phyloP scores from a whole-genome alignment of 139 green algal genomes.

The Closterium sp. region DNA sequence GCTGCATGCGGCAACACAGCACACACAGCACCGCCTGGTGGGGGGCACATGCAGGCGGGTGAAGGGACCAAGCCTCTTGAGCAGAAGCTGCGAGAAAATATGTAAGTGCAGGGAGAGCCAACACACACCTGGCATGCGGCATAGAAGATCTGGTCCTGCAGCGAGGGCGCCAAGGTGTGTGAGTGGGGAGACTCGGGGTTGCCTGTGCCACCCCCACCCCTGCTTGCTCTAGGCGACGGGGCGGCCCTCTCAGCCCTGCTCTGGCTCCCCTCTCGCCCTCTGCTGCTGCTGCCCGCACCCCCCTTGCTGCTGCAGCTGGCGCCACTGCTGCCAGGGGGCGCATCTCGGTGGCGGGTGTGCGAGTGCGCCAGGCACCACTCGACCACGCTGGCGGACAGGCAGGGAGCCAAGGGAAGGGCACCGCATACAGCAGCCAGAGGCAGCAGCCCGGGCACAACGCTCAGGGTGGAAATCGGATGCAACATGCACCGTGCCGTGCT shows the following conservation, averaged over 20 bases:
- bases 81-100: too few relatives aligned
- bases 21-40: conserved; percentile 81
- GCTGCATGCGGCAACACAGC: conserved; percentile 84
- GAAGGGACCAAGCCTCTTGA: neutral
- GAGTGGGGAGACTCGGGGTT: neutral
- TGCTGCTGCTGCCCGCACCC: neutral
- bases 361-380: neutral
- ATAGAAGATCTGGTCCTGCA: neutral
- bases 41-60: neutral
- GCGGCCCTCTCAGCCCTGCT: neutral
- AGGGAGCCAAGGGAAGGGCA: neutral
- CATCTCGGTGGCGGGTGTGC: neutral
- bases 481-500: neutral
- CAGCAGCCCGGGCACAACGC: neutral
- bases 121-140: neutral
- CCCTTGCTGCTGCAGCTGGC: too few relatives aligned
- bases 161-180: neutral
- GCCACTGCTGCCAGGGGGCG: neutral
- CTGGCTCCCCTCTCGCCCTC: neutral
- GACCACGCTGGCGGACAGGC: neutral
- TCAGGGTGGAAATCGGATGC: neutral
- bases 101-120: neutral
- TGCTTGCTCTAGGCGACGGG: neutral
- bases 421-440: neutral
- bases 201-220: neutral